Conservation (phyloP, 2,329 filamentous ascomycete genomes). For the Fusarium marasasianum region DNA sequence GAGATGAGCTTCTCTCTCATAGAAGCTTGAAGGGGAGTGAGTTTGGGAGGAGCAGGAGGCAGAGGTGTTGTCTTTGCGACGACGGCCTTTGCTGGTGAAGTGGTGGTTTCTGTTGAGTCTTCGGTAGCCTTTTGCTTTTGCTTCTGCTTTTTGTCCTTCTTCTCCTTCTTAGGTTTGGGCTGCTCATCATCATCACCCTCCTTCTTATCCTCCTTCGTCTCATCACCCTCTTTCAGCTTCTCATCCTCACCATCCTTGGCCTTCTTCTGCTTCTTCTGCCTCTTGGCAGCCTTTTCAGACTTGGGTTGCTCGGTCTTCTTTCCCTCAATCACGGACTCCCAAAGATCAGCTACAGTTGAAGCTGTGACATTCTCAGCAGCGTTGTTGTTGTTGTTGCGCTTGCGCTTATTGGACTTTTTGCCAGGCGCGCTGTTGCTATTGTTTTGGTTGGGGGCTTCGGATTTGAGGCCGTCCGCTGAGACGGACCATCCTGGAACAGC, state of each 20-base stretch:
- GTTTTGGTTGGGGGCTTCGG: conserved; percentile 62
- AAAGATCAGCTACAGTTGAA: conserved; percentile 80
- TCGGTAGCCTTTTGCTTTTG: conserved; percentile 33
- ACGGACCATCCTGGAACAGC: conserved; percentile 93
- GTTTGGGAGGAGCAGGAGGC: conserved; percentile 62
- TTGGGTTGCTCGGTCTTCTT: conserved; percentile 53
- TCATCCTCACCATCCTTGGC: conserved; percentile 38
- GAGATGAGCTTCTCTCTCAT: conserved; percentile 97
- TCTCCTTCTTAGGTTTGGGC: conserved; percentile 47
- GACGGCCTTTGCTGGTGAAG: conserved; percentile 34
- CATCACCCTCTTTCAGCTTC: conserved; percentile 35
- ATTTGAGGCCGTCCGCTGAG: conserved; percentile 74
- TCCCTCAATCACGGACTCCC: conserved; percentile 81
- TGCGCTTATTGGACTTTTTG: conserved; percentile 68
- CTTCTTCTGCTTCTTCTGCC: conserved; percentile 48
- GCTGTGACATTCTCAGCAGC: conserved; percentile 63
- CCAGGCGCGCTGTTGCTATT: conserved; percentile 44
- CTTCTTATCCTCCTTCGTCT: conserved; percentile 29
- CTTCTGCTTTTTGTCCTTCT: conserved; percentile 48
- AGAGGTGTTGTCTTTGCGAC: conserved; percentile 44
- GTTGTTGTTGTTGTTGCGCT: conserved; percentile 49
- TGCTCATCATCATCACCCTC: conserved; percentile 29
- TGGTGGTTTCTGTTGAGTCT: conserved; percentile 10
- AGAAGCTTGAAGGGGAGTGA: conserved; percentile 90
- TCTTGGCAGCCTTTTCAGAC: conserved; percentile 45